Percentiles rank a stretch among this genome's conserved stretches.
Conservation (phyloP, 1,284 basidiomycete species). For the Fomitopsis pinicola region DNA sequence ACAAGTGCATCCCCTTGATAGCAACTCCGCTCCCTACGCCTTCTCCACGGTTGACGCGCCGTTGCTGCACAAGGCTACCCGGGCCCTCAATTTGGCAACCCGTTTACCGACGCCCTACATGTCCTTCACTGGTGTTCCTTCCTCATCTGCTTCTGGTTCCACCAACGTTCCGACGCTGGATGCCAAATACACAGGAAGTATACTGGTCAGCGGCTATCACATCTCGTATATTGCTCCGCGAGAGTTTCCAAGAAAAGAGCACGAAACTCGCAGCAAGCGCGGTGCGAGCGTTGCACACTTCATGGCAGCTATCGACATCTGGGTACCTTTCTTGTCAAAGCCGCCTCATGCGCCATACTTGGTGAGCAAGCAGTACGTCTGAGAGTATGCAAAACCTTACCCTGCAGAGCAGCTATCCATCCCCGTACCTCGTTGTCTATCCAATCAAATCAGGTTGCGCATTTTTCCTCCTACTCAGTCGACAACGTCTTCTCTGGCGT, state of each 20-base stretch:
- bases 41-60: conserved; percentile 64
- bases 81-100: conserved; percentile 60
- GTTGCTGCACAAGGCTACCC: conserved; percentile 61
- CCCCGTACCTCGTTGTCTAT: conserved; percentile 70
- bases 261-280: conserved; percentile 19
- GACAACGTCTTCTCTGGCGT: conserved; percentile 61
- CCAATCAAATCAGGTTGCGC: conserved; percentile 67
- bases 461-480: conserved; percentile 57
- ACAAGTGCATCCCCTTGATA: conserved; percentile 71
- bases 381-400: background rate
- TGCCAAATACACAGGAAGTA: conserved; percentile 64
- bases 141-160: conserved; percentile 28
- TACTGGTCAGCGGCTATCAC: conserved; percentile 70
- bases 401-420: conserved; percentile 54
- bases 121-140: conserved; percentile 41
- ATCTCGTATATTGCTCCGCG: conserved; percentile 75
- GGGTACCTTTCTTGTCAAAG: conserved; percentile 61
- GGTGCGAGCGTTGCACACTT: conserved; percentile 44
- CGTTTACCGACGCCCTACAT: conserved; percentile 57
- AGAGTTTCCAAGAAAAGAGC: conserved; percentile 49
- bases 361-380: conserved; percentile 35
- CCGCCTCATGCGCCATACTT: conserved; percentile 70
- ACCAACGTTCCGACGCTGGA: conserved; percentile 40
- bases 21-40: conserved; percentile 63
- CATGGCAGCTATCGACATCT: conserved; percentile 73